Evolutionary conservation across 1,284 basidiomycete genomes (phyloP).

Genomic region (Golubevia sp.): DNA sequence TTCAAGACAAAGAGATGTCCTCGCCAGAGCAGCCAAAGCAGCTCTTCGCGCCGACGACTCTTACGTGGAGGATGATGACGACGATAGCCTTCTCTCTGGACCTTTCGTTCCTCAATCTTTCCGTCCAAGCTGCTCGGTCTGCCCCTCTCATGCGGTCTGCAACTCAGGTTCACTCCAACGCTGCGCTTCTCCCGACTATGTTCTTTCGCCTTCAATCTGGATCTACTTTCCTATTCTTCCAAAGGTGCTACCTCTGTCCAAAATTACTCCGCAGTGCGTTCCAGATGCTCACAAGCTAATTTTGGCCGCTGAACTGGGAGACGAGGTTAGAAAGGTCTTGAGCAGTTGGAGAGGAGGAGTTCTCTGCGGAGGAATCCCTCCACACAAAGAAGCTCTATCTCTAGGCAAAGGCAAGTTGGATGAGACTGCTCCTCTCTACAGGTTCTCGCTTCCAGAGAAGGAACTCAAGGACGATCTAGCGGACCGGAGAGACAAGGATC

Average conservation of each 20-base stretch:
- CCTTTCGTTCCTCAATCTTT: slow-evolving; percentile 18
- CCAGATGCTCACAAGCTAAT: slow-evolving; percentile 54
- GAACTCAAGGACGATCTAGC: not conserved
- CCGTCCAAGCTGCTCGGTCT: slow-evolving; percentile 37
- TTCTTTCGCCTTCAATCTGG: slow-evolving; percentile 21
- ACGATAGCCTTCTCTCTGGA: not conserved
- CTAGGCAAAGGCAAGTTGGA: no score
- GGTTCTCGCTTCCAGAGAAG: slow-evolving; percentile 19
- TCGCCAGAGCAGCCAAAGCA: slow-evolving; percentile 2
- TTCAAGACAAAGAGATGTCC: slow-evolving; percentile 2
- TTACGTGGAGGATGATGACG: not conserved
- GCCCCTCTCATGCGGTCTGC: slow-evolving; percentile 44
- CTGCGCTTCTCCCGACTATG: slow-evolving; percentile 43
- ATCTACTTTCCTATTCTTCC: slow-evolving; percentile 29
- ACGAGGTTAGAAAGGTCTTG: slow-evolving; percentile 28
- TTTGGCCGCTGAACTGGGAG: slow-evolving; percentile 39
- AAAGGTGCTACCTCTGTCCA: slow-evolving; percentile 25
- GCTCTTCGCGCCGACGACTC: not conserved
- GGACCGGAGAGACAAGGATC: slow-evolving; percentile 5
- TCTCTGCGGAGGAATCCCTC: slow-evolving; percentile 28
- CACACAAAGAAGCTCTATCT: slow-evolving; percentile 9
- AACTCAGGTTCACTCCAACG: slow-evolving; percentile 19
- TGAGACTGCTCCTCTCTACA: no score
- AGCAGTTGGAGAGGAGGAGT: slow-evolving; percentile 46
- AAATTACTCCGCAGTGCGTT: slow-evolving; percentile 23